Percentiles rank a stretch among this genome's conserved stretches.
Evolutionary conservation across 495 filamentous ascomycete species (phyloP).

Genomic region (Cercophora newfieldiana): DNA sequence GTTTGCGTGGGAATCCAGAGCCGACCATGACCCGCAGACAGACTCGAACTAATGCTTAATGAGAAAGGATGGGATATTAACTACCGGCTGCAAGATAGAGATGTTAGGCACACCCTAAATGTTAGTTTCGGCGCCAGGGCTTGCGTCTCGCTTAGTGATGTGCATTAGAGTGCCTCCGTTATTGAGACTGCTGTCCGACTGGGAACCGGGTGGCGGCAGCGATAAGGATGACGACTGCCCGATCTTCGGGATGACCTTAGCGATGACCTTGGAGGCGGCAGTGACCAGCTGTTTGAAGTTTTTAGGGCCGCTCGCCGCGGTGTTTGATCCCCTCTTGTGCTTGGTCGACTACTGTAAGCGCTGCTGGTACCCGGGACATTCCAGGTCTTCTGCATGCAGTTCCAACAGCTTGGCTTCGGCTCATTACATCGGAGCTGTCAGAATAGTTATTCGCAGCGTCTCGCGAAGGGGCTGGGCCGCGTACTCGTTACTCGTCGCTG

Average conservation of each 20-base stretch:
- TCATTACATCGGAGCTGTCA: slow-evolving; percentile 37
- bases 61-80: slow-evolving; percentile 35
- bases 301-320: slow-evolving; percentile 25
- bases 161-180: too few species aligned
- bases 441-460: too few species aligned
- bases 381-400: slow-evolving; percentile 35
- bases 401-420: slow-evolving; percentile 32
- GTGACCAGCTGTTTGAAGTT: slow-evolving; percentile 37
- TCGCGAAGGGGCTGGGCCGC: slow-evolving; percentile 1
- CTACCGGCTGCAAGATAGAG: slow-evolving; percentile 28
- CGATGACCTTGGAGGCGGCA: slow-evolving; percentile 36
- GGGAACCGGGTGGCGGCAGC: too few species aligned
- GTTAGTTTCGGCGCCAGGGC: too few species aligned
- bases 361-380: slow-evolving; percentile 39
- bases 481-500: slow-evolving; percentile 28
- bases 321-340: slow-evolving; percentile 26
- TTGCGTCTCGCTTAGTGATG: too few species aligned
- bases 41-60: slow-evolving; percentile 42
- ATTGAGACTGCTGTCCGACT: too few species aligned
- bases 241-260: too few species aligned
- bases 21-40: slow-evolving; percentile 38
- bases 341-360: slow-evolving; percentile 41
- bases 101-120: slow-evolving; percentile 11
- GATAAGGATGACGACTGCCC: too few species aligned
- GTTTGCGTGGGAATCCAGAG: slow-evolving; percentile 32